Base-by-base conservation (phyloP, 2,329 filamentous ascomycete species). In the Pseudogymnoascus sp. region DNA sequence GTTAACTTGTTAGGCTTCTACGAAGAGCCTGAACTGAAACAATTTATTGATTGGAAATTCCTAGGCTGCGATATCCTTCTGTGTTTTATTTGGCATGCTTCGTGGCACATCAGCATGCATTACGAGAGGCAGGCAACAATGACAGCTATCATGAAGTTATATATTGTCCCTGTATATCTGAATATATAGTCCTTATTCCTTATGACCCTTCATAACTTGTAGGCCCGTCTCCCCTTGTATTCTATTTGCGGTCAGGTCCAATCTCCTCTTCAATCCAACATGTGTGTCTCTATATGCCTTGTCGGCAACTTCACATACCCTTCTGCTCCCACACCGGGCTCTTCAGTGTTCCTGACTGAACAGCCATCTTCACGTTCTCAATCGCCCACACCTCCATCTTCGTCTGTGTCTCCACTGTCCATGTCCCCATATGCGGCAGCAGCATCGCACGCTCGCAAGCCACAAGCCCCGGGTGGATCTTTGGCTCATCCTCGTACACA, bases 371-470 rank as follows among this genome's bases (percentile, higher is more conserved):
- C 34, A 92, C 81, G 71, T 95, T 93, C 31, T 80, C 81, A 68
- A 93, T 87, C 40, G 84, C 82, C 86, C 87, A 91, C 71, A 86
- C 81, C 76, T 93, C 90, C 89, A 93, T 87, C 74, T 84, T 82
- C 46, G 75, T 78, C 73, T 82, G 78, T 31, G 75, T 80, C 78
- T 88, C 90, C 28, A 86, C 78, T 0, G 89, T 93, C 81, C 84
- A 91, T 0, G 91, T 96, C 0, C 91, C 91, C 89, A 96, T 90
- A 74, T 96, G 91, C 61, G 91, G 91, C 37, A 96, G 77, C 28
- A 96, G 79, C 69, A 93, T 79, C 21, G 90, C 89, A 68, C 85
- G 83, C 1, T 84, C 84, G 71, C 93, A 93, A 14, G 78, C 77
- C 12, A 93, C 69, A 44, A 96, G 78, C 1, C 88, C 89, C 0